phyloP scores from a whole-genome alignment of 2,329 filamentous ascomycete species.

The Bertia moriformis region DNA sequence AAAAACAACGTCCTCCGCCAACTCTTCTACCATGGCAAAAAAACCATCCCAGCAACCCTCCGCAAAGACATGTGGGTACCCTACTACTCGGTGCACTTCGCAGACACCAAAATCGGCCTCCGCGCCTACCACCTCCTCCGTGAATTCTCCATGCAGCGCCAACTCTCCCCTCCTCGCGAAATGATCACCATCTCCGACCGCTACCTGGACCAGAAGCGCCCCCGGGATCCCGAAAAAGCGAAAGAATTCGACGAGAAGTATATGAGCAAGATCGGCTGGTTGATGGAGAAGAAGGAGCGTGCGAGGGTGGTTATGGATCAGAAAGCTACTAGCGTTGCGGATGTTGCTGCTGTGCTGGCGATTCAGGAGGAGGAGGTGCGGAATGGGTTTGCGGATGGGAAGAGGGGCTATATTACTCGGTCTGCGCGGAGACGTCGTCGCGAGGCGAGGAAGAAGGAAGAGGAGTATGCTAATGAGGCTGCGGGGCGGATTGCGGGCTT shows the following conservation, averaged over 20 bases:
- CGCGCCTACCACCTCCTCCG: constrained; percentile 40
- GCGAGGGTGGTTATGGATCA: constrained; percentile 45
- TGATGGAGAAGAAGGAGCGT: constrained; percentile 29
- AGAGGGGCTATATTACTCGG: neutral
- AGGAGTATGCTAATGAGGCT: neutral
- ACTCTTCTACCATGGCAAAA: constrained; percentile 48
- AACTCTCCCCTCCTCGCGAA: constrained; percentile 29
- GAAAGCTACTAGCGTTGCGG: constrained; percentile 46
- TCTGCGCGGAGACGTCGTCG: constrained; percentile 6
- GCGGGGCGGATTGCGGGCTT: neutral
- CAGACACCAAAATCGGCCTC: constrained; percentile 30
- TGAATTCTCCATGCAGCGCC: constrained; percentile 43
- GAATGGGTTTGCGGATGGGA: neutral
- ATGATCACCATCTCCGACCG: constrained; percentile 27
- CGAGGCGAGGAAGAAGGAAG: constrained; percentile 1
- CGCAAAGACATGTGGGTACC: constrained; percentile 50
- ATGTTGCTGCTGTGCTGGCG: constrained; percentile 38
- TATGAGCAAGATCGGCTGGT: constrained; percentile 20
- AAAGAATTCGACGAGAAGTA: constrained; percentile 22
- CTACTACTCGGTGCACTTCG: constrained; percentile 41
- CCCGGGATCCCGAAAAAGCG: constrained; percentile 18
- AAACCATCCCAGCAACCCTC: constrained; percentile 38
- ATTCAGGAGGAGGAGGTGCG: constrained; percentile 23
- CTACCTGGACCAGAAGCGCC: constrained; percentile 19
- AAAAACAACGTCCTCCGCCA: constrained; percentile 36